Evolutionary conservation across 805 yeast species (phyloP).

Genomic region (Lipomyces yamanashiensis): DNA sequence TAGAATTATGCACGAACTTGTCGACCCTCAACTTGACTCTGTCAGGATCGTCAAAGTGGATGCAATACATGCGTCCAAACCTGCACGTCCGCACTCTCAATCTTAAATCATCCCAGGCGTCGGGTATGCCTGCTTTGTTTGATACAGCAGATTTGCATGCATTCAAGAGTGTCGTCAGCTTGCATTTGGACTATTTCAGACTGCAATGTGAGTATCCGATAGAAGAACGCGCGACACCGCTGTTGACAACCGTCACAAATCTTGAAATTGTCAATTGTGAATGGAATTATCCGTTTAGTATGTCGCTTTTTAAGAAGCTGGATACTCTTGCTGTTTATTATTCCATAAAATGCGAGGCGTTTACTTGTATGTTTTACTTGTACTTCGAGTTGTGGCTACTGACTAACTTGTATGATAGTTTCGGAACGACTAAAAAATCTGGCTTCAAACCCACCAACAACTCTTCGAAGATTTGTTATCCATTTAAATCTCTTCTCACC

Average conservation of each 20-base stretch:
- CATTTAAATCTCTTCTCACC: constrained; percentile 28
- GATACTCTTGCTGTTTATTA: constrained; percentile 19
- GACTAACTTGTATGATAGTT: neutral
- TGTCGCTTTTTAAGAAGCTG: constrained; percentile 25
- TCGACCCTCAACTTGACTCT: constrained; percentile 18
- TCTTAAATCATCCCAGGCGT: constrained; percentile 20
- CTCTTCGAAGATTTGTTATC: constrained; percentile 9
- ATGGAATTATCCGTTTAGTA: constrained; percentile 35
- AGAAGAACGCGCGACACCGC: constrained; percentile 20
- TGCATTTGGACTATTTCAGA: constrained; percentile 26
- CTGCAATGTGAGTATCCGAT: constrained; percentile 32
- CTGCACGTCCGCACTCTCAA: constrained; percentile 9
- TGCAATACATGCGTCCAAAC: constrained; percentile 28
- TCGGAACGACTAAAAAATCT: constrained; percentile 33
- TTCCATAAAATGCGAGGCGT: constrained; percentile 30
- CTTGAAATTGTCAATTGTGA: constrained; percentile 30
- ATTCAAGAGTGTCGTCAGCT: constrained; percentile 18
- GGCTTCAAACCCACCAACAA: constrained; percentile 29
- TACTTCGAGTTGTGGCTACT: no score
- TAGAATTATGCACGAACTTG: constrained; percentile 20
- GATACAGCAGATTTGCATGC: constrained; percentile 29
- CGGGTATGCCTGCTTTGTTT: constrained; percentile 22
- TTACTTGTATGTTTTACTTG: constrained; percentile 20
- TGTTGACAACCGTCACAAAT: constrained; percentile 18
- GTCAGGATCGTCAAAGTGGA: constrained; percentile 36